These are phyloP conservation scores for Pseudozyma pruni DNA, from an alignment of 1,284 basidiomycete species.

Conservation along the genomic window DNA sequence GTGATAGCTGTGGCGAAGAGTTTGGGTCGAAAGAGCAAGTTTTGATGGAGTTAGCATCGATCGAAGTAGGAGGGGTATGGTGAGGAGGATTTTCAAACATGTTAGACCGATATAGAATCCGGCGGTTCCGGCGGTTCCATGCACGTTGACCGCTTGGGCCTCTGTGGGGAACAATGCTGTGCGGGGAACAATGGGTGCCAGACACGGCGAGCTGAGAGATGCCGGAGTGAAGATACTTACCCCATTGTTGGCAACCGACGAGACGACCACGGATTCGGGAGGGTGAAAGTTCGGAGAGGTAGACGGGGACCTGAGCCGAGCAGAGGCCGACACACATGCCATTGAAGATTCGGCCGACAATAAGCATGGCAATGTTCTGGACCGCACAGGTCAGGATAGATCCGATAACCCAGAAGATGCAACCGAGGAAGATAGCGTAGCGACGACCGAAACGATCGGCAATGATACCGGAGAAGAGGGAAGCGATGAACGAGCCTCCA, in stretches of 20 bases:
- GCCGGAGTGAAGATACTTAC: constrained; percentile 13
- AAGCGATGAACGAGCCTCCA: constrained; percentile 47
- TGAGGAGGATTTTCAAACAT: too few relatives aligned
- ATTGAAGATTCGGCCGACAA: constrained; percentile 45
- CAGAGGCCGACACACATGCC: constrained; percentile 46
- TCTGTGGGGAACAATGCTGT: too few relatives aligned
- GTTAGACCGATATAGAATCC: too few relatives aligned
- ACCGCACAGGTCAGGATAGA: constrained; percentile 43
- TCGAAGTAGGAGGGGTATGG: not conserved
- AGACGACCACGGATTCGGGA: constrained; percentile 38
- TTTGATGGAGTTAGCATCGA: too few relatives aligned
- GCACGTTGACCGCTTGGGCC: too few relatives aligned
- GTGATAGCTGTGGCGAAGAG: constrained; percentile 6
- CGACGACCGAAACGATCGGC: constrained; percentile 44
- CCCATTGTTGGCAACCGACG: constrained; percentile 31
- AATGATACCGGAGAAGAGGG: constrained; percentile 43
- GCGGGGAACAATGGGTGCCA: too few relatives aligned
- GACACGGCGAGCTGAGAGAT: too few relatives aligned
- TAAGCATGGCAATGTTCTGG: constrained; percentile 45
- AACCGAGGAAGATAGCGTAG: constrained; percentile 33
- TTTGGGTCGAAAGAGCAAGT: constrained; percentile 1
- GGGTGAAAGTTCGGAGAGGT: constrained; percentile 40
- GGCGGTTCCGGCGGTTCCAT: too few relatives aligned
- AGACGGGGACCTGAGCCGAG: constrained; percentile 47
- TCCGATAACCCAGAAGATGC: constrained; percentile 41